Base-by-base conservation (phyloP, 2,329 filamentous ascomycete species). In the Neonectria coccinea region DNA sequence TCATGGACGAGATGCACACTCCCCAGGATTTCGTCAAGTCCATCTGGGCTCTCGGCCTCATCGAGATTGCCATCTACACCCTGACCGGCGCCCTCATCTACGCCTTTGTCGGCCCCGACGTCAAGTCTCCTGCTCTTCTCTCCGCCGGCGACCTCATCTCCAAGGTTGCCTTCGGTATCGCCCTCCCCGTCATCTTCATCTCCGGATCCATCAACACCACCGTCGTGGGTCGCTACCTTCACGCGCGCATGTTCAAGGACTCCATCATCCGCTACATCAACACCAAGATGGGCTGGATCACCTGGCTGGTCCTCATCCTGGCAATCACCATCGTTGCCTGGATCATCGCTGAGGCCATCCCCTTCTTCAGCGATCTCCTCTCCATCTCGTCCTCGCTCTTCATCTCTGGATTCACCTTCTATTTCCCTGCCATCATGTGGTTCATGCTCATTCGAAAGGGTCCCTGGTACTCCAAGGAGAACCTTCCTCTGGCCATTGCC, bases 161-260 rank as follows among this genome's bases (percentile, higher is more conserved):
- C 54, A 91, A 91, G 74, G 78, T 93, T 7, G 89, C 90, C 2
- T 93, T 91, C 72, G 90, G 89, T 29, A 77, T 93, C 66, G 91
- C 89, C 0, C 81, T 91, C 4, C 91, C 91, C 14, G 92, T 91
- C 59, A 93, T 93, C 74, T 85, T 92, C 71, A 89, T 93, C 66
- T 90, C 91, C 0, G 91, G 91, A 54, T 89, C 91, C 18, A 90
- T 93, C 76, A 90, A 92, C 78, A 83, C 81, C 39, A 83, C 80
- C 2, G 81, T 84, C 11, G 78, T 81, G 31, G 78, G 75, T 4
- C 81, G 82, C 20, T 85, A 84, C 64, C 75, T 85, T 65, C 82
- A 84, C 71, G 81, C 78, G 6, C 80, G 82, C 39, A 64, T 80
- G n/a, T 84, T 77, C 73, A 78, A 78, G 69, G 70, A 82, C 72